phyloP scores from a whole-genome alignment of 208 protist genomes.

The Herpetomonas muscarum region DNA sequence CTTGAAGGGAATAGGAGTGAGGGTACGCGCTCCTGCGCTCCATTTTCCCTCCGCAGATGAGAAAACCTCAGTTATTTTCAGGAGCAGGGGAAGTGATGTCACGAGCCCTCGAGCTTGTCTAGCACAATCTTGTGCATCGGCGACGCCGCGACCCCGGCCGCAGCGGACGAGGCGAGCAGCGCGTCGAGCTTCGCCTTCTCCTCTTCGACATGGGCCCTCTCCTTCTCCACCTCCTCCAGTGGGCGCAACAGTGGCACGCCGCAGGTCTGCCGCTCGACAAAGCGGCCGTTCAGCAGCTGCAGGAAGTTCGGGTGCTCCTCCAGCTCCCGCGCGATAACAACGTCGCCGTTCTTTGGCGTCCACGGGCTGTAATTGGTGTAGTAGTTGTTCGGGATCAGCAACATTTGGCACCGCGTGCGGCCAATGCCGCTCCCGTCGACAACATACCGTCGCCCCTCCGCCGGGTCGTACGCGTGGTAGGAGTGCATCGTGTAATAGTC shows the following conservation, averaged over 20 bases:
- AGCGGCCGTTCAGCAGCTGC: conserved; percentile 79
- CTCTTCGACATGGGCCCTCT: conserved; percentile 12
- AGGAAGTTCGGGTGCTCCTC: conserved; percentile 61
- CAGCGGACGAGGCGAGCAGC: not conserved
- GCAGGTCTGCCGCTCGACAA: conserved; percentile 79
- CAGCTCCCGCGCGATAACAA: conserved; percentile 72
- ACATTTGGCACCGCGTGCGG: conserved; percentile 63
- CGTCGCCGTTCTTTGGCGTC: conserved; percentile 77
- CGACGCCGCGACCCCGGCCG: not conserved
- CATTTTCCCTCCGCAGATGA: too few species aligned
- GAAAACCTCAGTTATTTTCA: too few species aligned
- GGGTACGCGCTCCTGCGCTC: too few species aligned
- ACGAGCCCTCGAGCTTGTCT: not conserved
- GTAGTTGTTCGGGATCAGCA: conserved; percentile 71
- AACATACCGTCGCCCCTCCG: conserved; percentile 54
- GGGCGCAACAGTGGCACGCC: conserved; percentile 60
- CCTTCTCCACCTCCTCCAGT: conserved; percentile 41
- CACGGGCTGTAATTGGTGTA: conserved; percentile 85
- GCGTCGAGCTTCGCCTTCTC: conserved; percentile 1
- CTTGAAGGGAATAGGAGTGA: too few species aligned
- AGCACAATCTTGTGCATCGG: not conserved
- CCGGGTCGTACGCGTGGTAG: conserved; percentile 67
- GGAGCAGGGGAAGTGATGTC: too few species aligned
- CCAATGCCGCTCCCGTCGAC: conserved; percentile 80
- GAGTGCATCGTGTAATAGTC: conserved; percentile 87